Base-by-base conservation (phyloP, 306 rosid species). In the Medicago arabica region DNA sequence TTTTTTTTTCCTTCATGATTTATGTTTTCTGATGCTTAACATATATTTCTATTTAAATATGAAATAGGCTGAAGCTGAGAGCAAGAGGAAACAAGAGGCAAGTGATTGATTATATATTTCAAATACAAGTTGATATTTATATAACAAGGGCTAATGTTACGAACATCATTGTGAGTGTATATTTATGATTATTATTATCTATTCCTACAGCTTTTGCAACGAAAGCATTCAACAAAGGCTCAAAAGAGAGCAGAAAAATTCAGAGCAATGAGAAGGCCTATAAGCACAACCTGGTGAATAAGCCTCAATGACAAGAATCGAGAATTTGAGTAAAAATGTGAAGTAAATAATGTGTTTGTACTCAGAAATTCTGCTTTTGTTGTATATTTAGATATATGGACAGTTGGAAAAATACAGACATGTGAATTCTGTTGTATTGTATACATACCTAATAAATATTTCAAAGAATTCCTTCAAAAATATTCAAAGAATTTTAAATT, bases 61-160 rank as follows among this genome's bases (percentile, higher is more conserved):
- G 77, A 41, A 69, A 76, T 57, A 92, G 97, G 88, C 81, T 69
- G 93, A 87, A 78, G 74, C 81, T 8, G 88, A 88, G 62, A 14
- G 21, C 40, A 88, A 85, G 82, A 82, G 91, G 67, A 83, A 47
- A 73, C 47, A 85, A 82, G 91, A 81, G 91, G 97, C 43, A 1
- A 62, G 44, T 23, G 63, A 69, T 44, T 76, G 38, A 67, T 50
- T 61, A 17, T 43, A 40, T 43, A 28, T 18, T 54, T 59, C 57
- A 50, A 34, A 34, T n/a, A 41, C 14, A 15, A 51, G 4, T 39
- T 67, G 16, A 41, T 46, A 8, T 49, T 16, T 28, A 60, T 46
- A 80, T 60, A 62, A 59, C 34, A 64, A 19, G 34, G 15, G 39
- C 9, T 55, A 8, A 19, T 25, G 4, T 23, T 43, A 55, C 62